phyloP scores from a whole-genome alignment of 75 land plant genomes.

The Pseudotsuga menziesii region DNA sequence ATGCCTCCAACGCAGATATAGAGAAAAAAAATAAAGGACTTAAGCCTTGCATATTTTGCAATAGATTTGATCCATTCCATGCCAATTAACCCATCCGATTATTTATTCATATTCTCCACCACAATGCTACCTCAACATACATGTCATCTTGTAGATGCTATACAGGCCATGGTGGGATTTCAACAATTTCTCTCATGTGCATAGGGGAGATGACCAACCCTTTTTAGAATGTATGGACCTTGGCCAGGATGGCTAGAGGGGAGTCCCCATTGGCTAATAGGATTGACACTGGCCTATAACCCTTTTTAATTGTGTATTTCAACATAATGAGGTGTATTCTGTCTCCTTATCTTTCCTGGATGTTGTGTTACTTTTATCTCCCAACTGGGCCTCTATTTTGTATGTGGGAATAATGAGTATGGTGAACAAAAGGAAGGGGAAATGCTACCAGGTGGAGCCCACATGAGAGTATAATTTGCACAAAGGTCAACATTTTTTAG shows the following conservation, averaged over 20 bases:
- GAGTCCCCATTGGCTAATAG: slow-evolving; percentile 17
- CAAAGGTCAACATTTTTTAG: too few species aligned
- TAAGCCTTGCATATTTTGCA: slow-evolving; percentile 28
- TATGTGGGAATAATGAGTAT: too few species aligned
- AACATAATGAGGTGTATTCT: slow-evolving; percentile 28
- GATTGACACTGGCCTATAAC: slow-evolving; percentile 21
- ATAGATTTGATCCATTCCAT: slow-evolving; percentile 29
- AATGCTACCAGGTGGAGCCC: too few species aligned
- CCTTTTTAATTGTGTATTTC: slow-evolving; percentile 32
- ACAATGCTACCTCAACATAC: slow-evolving; percentile 39
- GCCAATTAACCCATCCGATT: slow-evolving; percentile 26
- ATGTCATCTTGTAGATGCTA: slow-evolving; percentile 37
- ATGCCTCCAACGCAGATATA: slow-evolving; percentile 26
- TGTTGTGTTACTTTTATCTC: slow-evolving; percentile 26
- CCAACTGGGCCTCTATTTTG: too few species aligned
- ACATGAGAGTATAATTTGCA: too few species aligned
- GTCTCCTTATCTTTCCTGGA: slow-evolving; percentile 26
- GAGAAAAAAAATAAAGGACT: slow-evolving; percentile 39
- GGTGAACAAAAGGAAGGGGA: too few species aligned
- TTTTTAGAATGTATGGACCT: slow-evolving; percentile 37
- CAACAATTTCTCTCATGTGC: slow-evolving; percentile 29
- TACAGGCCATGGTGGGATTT: slow-evolving; percentile 28
- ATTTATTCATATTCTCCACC: slow-evolving; percentile 43
- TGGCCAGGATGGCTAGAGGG: slow-evolving; percentile 25
- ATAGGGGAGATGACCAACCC: slow-evolving; percentile 39